Percentiles rank a stretch among this genome's conserved stretches.
These are phyloP conservation scores for Salicornia ramosissima DNA, from an alignment of 148 eudicot species.

Conservation along the genomic window DNA sequence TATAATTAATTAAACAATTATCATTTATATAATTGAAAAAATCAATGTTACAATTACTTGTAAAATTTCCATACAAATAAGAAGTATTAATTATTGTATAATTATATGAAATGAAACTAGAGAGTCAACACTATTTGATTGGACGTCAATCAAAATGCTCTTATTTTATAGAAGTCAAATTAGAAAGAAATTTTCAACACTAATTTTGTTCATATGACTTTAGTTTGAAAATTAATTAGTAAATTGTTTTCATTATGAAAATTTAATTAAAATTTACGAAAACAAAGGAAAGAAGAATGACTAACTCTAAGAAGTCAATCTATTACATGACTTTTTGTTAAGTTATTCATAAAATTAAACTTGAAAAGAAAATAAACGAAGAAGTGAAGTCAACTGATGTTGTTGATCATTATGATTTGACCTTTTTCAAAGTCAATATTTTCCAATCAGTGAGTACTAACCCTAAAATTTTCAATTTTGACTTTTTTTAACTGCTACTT, in stretches of 20 bases:
- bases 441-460: slow-evolving; percentile 7
- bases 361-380: background rate
- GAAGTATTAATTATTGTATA: background rate
- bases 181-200: background rate
- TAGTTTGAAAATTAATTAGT: background rate
- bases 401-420: slow-evolving; percentile 4
- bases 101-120: background rate
- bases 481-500: too few species aligned
- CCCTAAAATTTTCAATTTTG: background rate
- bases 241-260: background rate
- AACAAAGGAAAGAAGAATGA: too few species aligned
- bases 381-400: background rate
- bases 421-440: slow-evolving; percentile 1
- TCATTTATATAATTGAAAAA: too few species aligned
- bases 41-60: too few species aligned
- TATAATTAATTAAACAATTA: background rate
- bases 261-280: background rate
- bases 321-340: background rate
- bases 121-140: background rate
- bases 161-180: background rate
- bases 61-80: too few species aligned
- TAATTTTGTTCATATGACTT: background rate
- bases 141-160: background rate
- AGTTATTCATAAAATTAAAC: background rate
- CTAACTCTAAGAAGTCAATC: background rate